Evolutionary conservation across 441 rosid species (phyloP), one percentile per base, ranked within the genome.

Genomic region (Brassica balearica): DNA sequence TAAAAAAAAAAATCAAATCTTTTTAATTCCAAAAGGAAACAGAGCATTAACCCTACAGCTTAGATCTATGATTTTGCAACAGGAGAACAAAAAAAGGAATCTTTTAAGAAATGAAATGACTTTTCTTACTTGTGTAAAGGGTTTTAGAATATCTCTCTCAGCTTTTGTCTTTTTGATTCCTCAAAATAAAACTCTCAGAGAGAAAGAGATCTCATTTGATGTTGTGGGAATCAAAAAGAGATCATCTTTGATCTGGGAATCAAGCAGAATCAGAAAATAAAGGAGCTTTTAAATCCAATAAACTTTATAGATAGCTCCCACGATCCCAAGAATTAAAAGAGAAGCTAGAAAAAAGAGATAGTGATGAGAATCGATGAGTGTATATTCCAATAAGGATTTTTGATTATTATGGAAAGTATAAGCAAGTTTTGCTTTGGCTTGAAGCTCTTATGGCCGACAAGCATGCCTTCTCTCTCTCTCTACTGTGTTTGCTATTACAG

Each of bases 381-480:
- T 80, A 76, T 67, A 75, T 60, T 84, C 87, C 81, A 85, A 79
- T 79, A 73, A 74, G 75, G 72, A 65, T 6, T 14, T 51, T 53
- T 17, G 60, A 55, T 70, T 51, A 23, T 11, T 53, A 71, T 63
- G 80, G 76, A 72, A 77, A 78, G 69, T 17, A 55, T 69, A 74
- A 79, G 75, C 36, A 79, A 79, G 77, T 68, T 64, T 70, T 60
- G 76, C 55, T 65, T 75, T 80, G 69, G 73, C 60, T 75, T 83
- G 89, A 85, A 86, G 88, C 85, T 93, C 83, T 84, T 84, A 88
- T 91, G 96, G 94, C 94, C 91, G 92, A 91, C 94, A 87, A 88
- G 92, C 90, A 88, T 84, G 92, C 89, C 63, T 81, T 77, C 27
- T 48, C 79, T 78, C 7, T 36, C 87, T 79, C 78, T 78, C 86